Evolutionary conservation across 495 filamentous ascomycete genomes (phyloP), one percentile per base, ranked within the genome.

Genomic region (Aspergillus nanangensis): DNA sequence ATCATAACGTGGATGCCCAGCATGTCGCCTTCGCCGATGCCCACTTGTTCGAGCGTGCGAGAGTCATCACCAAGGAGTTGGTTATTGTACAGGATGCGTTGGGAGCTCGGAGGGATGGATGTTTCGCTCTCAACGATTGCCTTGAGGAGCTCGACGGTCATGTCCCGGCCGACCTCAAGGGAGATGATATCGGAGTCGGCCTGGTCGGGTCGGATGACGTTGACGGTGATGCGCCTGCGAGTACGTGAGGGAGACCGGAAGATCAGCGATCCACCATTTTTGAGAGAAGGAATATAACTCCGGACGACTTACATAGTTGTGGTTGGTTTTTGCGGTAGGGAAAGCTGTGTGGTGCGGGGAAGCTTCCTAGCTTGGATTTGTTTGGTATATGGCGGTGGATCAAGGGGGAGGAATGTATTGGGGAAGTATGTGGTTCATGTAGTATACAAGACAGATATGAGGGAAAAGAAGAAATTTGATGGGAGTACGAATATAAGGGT

Each of bases 21-120:
- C 89, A 98, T 91, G 50, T 96, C 94, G 41, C 90, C 90, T 66
- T 95, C 88, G 21, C 72, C 79, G 53, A 98, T 87, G 8, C 84
- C 77, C n/a, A 88, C 79, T 51, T 93, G 78, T 44, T 86, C 76
- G 38, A 98, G 76, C 5, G 89, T 95, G 62, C 86, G 86, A 20
- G 76, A 63, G 51, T 91, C 83, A 62, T 89, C 83, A 36, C 65
- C 71, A 39, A 98, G 81, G 18, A 93, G 80, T 35, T 81, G 80
- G 46, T 90, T 91, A 60, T 97, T 96, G 70, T 91, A 89, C 64
- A 90, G 93, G 56, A 96, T 78, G 55, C 67, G 63, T 50, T 78
- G 76, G 22, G 63, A 55, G 47, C 56, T 41, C 4, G 72, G 64
- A 17, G 72, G 63, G 22, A 84, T 73, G 52, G 59, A 55, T 29